Evolutionary conservation across 306 rosid genomes (phyloP), one percentile per base, ranked within the genome.

Genomic region (Sophora flavescens): DNA sequence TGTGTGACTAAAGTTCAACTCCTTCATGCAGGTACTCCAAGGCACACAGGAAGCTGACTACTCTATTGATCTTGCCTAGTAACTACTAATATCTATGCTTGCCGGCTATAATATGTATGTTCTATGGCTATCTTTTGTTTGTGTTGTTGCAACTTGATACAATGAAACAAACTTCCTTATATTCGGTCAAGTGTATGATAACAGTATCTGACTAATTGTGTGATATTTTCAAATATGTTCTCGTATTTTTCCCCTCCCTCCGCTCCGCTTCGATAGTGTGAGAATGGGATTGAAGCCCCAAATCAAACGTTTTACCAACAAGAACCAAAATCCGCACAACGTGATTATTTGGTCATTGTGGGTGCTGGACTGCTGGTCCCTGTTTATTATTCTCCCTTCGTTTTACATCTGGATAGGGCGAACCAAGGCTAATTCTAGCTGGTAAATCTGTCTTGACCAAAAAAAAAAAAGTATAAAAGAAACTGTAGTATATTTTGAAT

Each of bases 1-100:
- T 47, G 18, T 33, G 9, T 8, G 17, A 32, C 48, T 42, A 36
- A 59, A 26, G 26, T 39, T 18, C 22, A 45, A 15, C 45, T 41
- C 6, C 12, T 78, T 53, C 16, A 8, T 58, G 35, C 57, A 82
- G 84, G 88, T 33, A 22, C 84, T 65, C 32, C 12, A 15, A n/a
- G 33, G 69, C 72, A 36, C 67, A 83, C 56, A 32, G 77, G 80
- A 71, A 68, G 77, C 70, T 75, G 88, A 52, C 80, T 65, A 69
- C 57, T 22, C 57, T 30, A 41, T 72, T 72, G 70, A 78, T 33
- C 62, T 76, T 50, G 66, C 72, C 8, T 63, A 52, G 75, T 70
- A 22, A 3, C 52, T 47, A 47, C 16, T 47, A 47, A 47, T 47
- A 44, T 78, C 47, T 50, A 11, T 36, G 61, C 60, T 44, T 63